Evolutionary conservation across 2,329 filamentous ascomycete genomes (phyloP).

Genomic region (Lizonia empirigonia): DNA sequence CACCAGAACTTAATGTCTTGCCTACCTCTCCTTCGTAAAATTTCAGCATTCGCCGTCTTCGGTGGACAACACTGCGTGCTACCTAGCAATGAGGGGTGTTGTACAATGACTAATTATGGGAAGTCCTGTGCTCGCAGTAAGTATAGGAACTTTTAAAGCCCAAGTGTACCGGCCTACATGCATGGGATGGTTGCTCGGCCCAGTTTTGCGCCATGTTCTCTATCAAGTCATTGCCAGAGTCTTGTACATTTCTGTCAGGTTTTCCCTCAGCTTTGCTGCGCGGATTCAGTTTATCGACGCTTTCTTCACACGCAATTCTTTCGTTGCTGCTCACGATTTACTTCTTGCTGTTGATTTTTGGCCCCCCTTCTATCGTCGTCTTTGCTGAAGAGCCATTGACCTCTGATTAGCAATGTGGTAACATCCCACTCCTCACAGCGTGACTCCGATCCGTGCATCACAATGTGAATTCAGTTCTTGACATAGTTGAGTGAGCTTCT

Average conservation of each 20-base stretch:
- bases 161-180: no score
- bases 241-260: no score
- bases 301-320: no score
- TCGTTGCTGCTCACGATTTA: background rate
- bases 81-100: background rate
- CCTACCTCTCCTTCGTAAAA: background rate
- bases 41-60: background rate
- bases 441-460: constrained; percentile 59
- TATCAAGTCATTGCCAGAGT: no score
- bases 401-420: constrained; percentile 55
- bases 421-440: constrained; percentile 55
- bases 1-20: no score
- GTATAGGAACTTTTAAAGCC: background rate
- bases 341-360: background rate
- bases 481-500: no score
- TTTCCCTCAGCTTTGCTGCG: no score
- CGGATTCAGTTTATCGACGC: no score
- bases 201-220: background rate
- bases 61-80: background rate
- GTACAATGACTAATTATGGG: constrained; percentile 3
- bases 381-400: background rate
- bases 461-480: constrained; percentile 53
- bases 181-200: background rate
- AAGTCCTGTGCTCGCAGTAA: background rate
- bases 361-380: background rate